Base-by-base conservation (phyloP, 805 yeast species). In the Candida cerambycidarum region DNA sequence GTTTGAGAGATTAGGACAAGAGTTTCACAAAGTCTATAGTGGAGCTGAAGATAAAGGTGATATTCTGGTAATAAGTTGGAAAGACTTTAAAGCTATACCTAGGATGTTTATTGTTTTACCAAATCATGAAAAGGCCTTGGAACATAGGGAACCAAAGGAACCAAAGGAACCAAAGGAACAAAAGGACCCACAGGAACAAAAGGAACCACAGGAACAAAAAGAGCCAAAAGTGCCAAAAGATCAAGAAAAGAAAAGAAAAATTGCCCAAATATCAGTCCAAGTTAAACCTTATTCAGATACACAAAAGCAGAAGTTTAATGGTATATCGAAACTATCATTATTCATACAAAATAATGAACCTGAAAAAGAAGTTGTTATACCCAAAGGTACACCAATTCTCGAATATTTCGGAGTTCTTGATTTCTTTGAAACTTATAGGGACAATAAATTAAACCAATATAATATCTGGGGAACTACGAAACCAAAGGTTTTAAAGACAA, bases 381-480 rank as follows among this genome's bases (percentile, higher is more conserved):
- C 75, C 0, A 62, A 67, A 32, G 78, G 75, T 14, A 73, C 79
- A 1, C 66, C 78, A 3, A 61, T 89, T 6, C 66, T 73, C 18
- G 89, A 87, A 57, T 73, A 80, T 44, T 59, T 80, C 6, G 98
- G 98, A 5, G 90, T 85, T 51, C 61, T 92, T 2, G 83, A 81
- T 49, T 69, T 78, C 40, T 83, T 81, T 51, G 71, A 75, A 19
- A 79, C 76, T 52, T 90, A 90, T 59, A 73, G 76, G 15, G 57
- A 61, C 2, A 85, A 88, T 53, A 73, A 80, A 18, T 69, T 79
- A 42, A 92, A 90, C 61, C 96, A 89, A 57, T 92, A 89, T 62
- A 62, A 80, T 50, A 57, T 76, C 13, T 80, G 81, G 83, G 97
- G 83, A 5, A 83, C 83, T 44, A 83, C 80, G 5, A 71, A 69